These are phyloP conservation scores for Sanguinoderma infundibulare DNA, from an alignment of 1,284 basidiomycete genomes.

Conservation along the genomic window DNA sequence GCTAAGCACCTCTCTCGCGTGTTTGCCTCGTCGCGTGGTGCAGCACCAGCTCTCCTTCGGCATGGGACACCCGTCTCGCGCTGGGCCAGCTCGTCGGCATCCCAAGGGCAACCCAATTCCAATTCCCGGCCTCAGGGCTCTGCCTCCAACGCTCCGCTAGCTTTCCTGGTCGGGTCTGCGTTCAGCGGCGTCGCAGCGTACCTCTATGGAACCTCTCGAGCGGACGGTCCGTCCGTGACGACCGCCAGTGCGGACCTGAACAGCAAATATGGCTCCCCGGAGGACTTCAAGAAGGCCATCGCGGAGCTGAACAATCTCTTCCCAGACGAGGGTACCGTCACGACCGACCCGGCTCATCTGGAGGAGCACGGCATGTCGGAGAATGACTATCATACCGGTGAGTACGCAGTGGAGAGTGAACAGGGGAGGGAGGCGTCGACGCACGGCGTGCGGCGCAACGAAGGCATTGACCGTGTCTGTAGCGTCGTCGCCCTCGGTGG, in stretches of 20 bases:
- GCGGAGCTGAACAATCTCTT: slow-evolving; percentile 49
- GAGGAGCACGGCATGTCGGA: slow-evolving; percentile 60
- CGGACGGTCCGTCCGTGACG: background rate
- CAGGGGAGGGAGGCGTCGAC: background rate
- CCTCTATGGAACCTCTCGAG: slow-evolving; percentile 4
- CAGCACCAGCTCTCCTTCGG: background rate
- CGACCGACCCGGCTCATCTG: slow-evolving; percentile 59
- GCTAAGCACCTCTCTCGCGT: background rate
- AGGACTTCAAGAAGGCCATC: slow-evolving; percentile 58
- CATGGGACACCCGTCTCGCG: background rate
- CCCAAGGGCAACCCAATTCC: background rate
- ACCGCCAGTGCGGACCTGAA: slow-evolving; percentile 24
- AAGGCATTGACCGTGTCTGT: background rate
- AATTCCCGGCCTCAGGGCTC: background rate
- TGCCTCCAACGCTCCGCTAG: slow-evolving; percentile 8
- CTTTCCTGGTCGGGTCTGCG: slow-evolving; percentile 13
- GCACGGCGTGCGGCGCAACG: background rate
- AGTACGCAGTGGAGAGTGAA: slow-evolving; percentile 7
- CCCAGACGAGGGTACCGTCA: slow-evolving; percentile 44
- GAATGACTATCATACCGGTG: slow-evolving; percentile 63
- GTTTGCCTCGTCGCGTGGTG: background rate
- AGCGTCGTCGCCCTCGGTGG: slow-evolving; percentile 53
- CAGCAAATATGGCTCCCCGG: slow-evolving; percentile 46
- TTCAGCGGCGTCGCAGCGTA: slow-evolving; percentile 19
- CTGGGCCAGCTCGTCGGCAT: background rate